A percentile compares a stretch with the other conserved stretches of the same genome.
Evolutionary conservation across 1,284 basidiomycete species (phyloP).

Genomic region (Ceratobasidium sp.): DNA sequence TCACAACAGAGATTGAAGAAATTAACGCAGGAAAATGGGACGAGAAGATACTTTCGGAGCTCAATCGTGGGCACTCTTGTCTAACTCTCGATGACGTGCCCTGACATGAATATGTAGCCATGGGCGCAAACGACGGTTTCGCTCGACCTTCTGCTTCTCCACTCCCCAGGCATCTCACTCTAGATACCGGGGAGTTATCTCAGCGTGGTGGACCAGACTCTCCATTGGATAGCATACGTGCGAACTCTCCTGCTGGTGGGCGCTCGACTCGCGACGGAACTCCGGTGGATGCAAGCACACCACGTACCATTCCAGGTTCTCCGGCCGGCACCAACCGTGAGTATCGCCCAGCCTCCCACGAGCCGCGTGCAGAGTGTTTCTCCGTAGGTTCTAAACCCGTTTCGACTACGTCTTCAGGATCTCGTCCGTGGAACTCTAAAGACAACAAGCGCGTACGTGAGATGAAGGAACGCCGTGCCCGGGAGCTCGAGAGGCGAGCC

Average conservation of each 20-base stretch:
- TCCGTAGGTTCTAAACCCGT: conserved; percentile 20
- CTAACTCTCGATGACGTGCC: background rate
- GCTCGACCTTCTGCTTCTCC: conserved; percentile 17
- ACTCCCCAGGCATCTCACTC: conserved; percentile 39
- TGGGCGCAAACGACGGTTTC: background rate
- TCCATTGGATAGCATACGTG: background rate
- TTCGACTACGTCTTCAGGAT: conserved; percentile 26
- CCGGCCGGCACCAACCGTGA: background rate
- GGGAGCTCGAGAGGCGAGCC: conserved; percentile 5
- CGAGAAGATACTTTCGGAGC: conserved; percentile 56
- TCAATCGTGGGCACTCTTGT: conserved; percentile 47
- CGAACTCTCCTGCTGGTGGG: conserved; percentile 27
- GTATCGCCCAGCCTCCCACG: background rate
- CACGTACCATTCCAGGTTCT: conserved; percentile 4
- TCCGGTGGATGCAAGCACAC: conserved; percentile 6
- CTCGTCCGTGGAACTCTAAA: conserved; percentile 30
- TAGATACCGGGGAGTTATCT: conserved; percentile 35
- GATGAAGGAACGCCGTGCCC: conserved; percentile 22
- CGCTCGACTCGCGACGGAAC: conserved; percentile 29
- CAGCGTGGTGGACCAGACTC: conserved; percentile 17
- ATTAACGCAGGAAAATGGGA: conserved; percentile 76
- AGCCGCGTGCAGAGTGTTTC: background rate
- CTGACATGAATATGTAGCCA: conserved; percentile 5
- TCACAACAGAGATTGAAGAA: conserved; percentile 73
- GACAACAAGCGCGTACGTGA: conserved; percentile 32